Conservation (phyloP, 129 eudicot genomes). For the Chrysanthemum lavandulifolium region DNA sequence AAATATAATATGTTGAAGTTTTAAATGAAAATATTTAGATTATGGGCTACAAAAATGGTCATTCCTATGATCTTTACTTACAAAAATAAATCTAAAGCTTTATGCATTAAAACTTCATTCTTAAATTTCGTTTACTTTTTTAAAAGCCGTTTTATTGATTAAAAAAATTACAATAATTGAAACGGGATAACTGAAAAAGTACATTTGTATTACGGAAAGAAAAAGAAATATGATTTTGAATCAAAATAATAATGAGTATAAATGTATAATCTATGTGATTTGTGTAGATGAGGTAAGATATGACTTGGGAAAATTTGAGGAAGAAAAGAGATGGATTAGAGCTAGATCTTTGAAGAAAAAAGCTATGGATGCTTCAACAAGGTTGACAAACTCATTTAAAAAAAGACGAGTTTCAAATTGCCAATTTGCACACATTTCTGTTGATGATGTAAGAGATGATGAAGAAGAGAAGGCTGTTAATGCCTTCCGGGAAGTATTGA, state of each 20-base stretch:
- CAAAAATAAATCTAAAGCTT: no score
- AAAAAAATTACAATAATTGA: no score
- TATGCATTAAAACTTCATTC: no score
- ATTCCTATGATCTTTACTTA: no score
- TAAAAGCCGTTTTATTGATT: no score
- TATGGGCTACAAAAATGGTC: no score
- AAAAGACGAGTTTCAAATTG: conserved; percentile 52
- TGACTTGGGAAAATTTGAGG: conserved; percentile 52
- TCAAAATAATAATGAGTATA: neutral
- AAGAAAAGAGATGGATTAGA: conserved; percentile 55
- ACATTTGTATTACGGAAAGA: no score
- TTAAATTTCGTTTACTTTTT: no score
- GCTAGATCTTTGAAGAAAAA: conserved; percentile 71
- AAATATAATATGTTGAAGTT: no score
- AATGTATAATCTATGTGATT: neutral
- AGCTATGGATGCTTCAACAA: conserved; percentile 55
- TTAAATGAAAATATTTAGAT: no score
- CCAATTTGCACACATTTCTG: conserved; percentile 58
- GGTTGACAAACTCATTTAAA: conserved; percentile 36
- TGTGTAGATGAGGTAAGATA: conserved; percentile 29
- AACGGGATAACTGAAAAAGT: neutral
- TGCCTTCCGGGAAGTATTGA: conserved; percentile 56
- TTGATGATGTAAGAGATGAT: conserved; percentile 67
- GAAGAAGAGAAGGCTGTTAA: conserved; percentile 70
- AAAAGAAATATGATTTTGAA: conserved; percentile 1